Evolutionary conservation across 202 grass and related monocot species (phyloP), one percentile per base, ranked within the genome.

Genomic region (Brachypodium distachyon): DNA sequence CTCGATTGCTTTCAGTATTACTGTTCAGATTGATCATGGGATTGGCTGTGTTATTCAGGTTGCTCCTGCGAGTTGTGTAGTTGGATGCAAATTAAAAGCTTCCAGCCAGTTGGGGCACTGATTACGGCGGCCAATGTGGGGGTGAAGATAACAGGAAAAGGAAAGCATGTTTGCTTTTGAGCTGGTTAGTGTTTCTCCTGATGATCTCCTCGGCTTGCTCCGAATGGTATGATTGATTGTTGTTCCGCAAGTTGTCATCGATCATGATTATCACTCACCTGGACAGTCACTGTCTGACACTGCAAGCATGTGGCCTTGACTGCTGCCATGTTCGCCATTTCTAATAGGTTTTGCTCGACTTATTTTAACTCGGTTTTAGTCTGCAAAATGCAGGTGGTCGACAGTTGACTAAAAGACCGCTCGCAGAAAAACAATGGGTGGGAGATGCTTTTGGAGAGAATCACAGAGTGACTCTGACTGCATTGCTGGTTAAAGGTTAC

Each of bases 131-230:
- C 33, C 2, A 36, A 56, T 34, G 34, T 26, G 23, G 22, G 18
- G 28, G 34, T 26, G 48, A 16, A 67, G 9, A 18, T 9, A 9
- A 6, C 53, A 34, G 27, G 8, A 0, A 46, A 31, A 68, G 16
- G 4, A 77, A 77, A 77, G 65, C 17, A 2, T 40, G 47, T 3
- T 12, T 77, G 56, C 78, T 87, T 72, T 87, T 21, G 78, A 77
- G 78, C 73, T 77, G 63, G 56, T 27, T 27, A 3, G 9, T 60
- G 7, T 18, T 17, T 9, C 2, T 43, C 28, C 42, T 9, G n/a
- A n/a, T n/a, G n/a, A n/a, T 26, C 40, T 54, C 61, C 50, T 17
- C 34, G 7, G 49, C 17, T 47, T 26, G 44, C 0, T 54, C 14
- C 9, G 19, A 47, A 34, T 21, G 55, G 10, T 34, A 72, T 78